A percentile compares a stretch with the other conserved stretches of the same genome.
Conservation (phyloP, 495 filamentous ascomycete species). For the Aspergillus leporis region DNA sequence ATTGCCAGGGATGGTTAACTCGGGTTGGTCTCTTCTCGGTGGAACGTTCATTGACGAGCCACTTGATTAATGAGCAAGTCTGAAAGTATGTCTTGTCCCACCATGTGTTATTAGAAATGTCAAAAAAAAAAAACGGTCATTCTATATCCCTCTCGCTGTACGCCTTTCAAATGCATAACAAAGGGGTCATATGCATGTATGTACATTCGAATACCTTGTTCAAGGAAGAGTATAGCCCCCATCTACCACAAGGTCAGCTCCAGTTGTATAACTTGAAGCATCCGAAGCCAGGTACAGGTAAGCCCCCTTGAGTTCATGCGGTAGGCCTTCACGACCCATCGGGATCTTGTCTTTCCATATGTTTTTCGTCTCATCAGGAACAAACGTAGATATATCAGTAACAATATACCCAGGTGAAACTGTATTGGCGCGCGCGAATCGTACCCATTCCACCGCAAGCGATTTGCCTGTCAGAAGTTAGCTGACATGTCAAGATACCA, state of each 20-base stretch:
- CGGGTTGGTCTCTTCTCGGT: too few species aligned
- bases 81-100: too few species aligned
- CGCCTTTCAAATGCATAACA: too few species aligned
- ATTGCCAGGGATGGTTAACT: too few species aligned
- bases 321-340: slow-evolving; percentile 51
- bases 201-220: not conserved
- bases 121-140: too few species aligned
- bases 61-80: too few species aligned
- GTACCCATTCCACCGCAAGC: slow-evolving; percentile 84
- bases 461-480: slow-evolving; percentile 48
- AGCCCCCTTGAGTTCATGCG: slow-evolving; percentile 75
- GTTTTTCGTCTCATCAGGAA: slow-evolving; percentile 65
- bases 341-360: slow-evolving; percentile 78
- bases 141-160: too few species aligned
- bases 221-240: slow-evolving; percentile 44
- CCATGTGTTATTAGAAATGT: too few species aligned
- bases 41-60: too few species aligned
- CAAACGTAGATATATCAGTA: slow-evolving; percentile 76
- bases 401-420: slow-evolving; percentile 84
- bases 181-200: too few species aligned
- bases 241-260: slow-evolving; percentile 66
- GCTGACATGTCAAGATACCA: slow-evolving; percentile 7
- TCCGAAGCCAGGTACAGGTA: slow-evolving; percentile 79
- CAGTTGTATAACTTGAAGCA: slow-evolving; percentile 79
- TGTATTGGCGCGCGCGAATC: slow-evolving; percentile 78